Conservation (phyloP, 768 basidiomycete genomes). For the Leccinum longicurvipes region DNA sequence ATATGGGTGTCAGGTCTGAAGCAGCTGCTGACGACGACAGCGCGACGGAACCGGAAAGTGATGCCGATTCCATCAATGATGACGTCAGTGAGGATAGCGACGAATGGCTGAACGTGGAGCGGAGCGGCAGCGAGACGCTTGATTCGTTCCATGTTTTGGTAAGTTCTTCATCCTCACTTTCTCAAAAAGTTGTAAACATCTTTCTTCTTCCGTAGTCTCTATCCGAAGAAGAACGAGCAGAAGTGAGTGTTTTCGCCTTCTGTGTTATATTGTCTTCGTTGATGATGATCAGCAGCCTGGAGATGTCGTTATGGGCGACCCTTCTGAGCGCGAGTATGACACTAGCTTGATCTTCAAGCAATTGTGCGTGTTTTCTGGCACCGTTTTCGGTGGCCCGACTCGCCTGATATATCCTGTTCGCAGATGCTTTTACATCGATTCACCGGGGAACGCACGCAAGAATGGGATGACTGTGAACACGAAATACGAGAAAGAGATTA, state of each 20-base stretch:
- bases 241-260: background rate
- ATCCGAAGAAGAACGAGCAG: conserved; percentile 3
- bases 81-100: conserved; percentile 42
- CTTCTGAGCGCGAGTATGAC: conserved; percentile 75
- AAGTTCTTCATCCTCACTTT: background rate
- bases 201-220: conserved; percentile 7
- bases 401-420: too few species aligned
- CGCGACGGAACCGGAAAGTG: conserved; percentile 56
- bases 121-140: conserved; percentile 20
- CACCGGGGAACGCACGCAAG: conserved; percentile 64
- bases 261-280: background rate
- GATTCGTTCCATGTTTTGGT: conserved; percentile 18
- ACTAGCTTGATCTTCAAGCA: conserved; percentile 76
- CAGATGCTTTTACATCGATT: conserved; percentile 89
- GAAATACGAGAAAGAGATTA: conserved; percentile 51
- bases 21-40: conserved; percentile 27
- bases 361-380: conserved; percentile 47
- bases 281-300: conserved; percentile 7
- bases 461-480: conserved; percentile 59
- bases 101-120: conserved; percentile 37
- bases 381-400: background rate
- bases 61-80: conserved; percentile 67
- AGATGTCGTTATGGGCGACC: conserved; percentile 70
- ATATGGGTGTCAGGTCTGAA: conserved; percentile 24
- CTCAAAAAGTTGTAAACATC: background rate